A percentile compares a stretch with the other conserved stretches of the same genome.
phyloP scores from a whole-genome alignment of 768 basidiomycete species.

The Russula vinacea region DNA sequence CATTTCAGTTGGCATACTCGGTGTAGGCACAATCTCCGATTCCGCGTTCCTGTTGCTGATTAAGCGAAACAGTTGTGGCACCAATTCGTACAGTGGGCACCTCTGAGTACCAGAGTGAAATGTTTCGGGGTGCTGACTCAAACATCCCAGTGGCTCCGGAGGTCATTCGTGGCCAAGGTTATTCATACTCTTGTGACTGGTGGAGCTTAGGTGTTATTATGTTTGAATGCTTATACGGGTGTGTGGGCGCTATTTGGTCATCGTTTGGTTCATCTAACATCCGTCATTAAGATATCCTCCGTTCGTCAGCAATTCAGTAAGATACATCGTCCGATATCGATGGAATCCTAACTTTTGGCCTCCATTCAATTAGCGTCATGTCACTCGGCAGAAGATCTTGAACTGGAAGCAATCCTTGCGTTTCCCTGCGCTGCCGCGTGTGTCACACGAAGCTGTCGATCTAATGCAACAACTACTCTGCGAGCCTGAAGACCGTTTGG shows the following conservation, averaged over 20 bases:
- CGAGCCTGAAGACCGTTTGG: constrained; percentile 92
- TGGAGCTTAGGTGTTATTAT: constrained; percentile 98
- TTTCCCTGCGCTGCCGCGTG: constrained; percentile 79
- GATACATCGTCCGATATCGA: neutral
- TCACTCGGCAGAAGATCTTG: constrained; percentile 94
- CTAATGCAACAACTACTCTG: constrained; percentile 88
- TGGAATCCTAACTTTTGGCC: constrained; percentile 23
- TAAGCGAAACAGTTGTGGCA: constrained; percentile 61
- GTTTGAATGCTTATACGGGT: constrained; percentile 94
- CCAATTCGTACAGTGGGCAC: constrained; percentile 76
- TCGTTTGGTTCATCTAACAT: constrained; percentile 20
- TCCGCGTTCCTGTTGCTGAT: constrained; percentile 25
- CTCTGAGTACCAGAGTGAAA: neutral
- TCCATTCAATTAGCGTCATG: constrained; percentile 61
- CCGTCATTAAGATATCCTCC: constrained; percentile 71
- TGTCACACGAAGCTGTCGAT: constrained; percentile 83
- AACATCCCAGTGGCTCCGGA: constrained; percentile 74
- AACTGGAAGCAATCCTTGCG: constrained; percentile 90
- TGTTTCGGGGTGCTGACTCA: neutral
- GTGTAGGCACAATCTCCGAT: constrained; percentile 53
- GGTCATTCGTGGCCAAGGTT: constrained; percentile 87
- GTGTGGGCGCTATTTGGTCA: constrained; percentile 35
- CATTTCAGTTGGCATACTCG: constrained; percentile 73
- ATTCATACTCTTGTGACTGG: constrained; percentile 95
- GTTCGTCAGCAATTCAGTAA: constrained; percentile 90